Evolutionary conservation across 2,329 filamentous ascomycete species (phyloP), one percentile per base, ranked within the genome.

Genomic region (Penicillium concentricum): DNA sequence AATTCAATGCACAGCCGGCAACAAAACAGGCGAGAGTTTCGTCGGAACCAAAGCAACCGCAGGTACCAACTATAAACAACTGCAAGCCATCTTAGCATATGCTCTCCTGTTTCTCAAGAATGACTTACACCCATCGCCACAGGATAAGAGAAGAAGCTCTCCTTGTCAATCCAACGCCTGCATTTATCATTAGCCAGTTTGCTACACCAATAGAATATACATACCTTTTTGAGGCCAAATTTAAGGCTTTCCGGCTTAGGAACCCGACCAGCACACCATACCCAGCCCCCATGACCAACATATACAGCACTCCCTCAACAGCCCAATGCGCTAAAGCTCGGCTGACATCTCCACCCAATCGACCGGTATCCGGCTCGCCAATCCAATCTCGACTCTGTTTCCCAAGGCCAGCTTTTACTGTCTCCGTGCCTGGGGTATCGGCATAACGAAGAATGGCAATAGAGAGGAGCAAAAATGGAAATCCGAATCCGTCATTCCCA

Each of bases 401-500:
- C 4, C 46, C 61, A 39, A 56, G 55, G 54, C 63, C 63, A 26
- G 58, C 60, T 5, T 63, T 60, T 15, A 12, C 57, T 62, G 9
- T 50, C 42, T 4, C 63, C 50, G 38, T 66, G 66, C 5, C 59
- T 4, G 70, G 67, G 2, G 45, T 64, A 18, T 81, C 76, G 10
- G 81, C 80, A 57, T 85, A 80, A 1, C 82, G 80, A 51, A 86
- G 79, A 8, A 86, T 75, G 39, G 82, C 83, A 1, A 81, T 78
- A 0, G 83, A 82, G 2, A 87, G 75, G 73, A 86, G 79, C 5
- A 87, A 74, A 51, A 87, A 86, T 0, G 84, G 84, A 45, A 86
- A 87, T 0, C 82, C 84, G 39, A 87, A 84, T 0, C 84, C 84
- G 60, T 87, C 84, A 59, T 87, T 87, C 3, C 81, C 80, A 7